These are phyloP conservation scores for Colletotrichum tanaceti DNA, from an alignment of 2,329 filamentous ascomycete species.

Conservation along the genomic window DNA sequence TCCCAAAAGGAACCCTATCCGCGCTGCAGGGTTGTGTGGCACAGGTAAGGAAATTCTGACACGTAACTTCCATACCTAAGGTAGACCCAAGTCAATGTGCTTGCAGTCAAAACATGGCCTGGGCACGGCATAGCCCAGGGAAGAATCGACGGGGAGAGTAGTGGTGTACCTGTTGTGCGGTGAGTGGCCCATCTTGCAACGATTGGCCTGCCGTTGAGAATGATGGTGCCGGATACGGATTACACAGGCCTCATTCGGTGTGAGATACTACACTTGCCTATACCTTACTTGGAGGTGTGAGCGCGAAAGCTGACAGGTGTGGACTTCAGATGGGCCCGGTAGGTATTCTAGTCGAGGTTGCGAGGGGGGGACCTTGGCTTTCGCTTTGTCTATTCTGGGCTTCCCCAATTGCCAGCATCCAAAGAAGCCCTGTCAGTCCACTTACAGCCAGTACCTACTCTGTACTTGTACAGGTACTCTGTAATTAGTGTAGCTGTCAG, in stretches of 20 bases:
- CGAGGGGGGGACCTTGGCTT: background rate
- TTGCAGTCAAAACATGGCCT: constrained; percentile 1
- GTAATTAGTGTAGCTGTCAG: constrained; percentile 8
- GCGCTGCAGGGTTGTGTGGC: constrained; percentile 25
- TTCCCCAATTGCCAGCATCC: too few species aligned
- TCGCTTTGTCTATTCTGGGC: constrained; percentile 6
- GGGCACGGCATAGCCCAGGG: background rate
- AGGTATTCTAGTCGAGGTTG: background rate
- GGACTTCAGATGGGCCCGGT: background rate
- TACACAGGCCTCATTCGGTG: background rate
- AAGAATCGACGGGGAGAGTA: background rate
- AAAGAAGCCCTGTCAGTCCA: background rate
- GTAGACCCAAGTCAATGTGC: constrained; percentile 5
- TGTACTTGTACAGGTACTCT: too few species aligned
- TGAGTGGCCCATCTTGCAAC: too few species aligned
- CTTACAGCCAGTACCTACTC: too few species aligned
- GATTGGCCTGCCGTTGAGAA: background rate
- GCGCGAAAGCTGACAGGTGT: background rate
- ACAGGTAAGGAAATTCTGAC: constrained; percentile 27
- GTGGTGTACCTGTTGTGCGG: background rate
- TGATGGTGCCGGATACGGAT: constrained; percentile 5
- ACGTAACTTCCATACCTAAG: constrained; percentile 28
- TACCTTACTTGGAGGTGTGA: background rate
- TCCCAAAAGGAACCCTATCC: constrained; percentile 21
- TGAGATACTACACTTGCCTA: background rate